Evolutionary conservation across 1,284 basidiomycete species (phyloP).

Genomic region (Sanghuangporus weigelae): DNA sequence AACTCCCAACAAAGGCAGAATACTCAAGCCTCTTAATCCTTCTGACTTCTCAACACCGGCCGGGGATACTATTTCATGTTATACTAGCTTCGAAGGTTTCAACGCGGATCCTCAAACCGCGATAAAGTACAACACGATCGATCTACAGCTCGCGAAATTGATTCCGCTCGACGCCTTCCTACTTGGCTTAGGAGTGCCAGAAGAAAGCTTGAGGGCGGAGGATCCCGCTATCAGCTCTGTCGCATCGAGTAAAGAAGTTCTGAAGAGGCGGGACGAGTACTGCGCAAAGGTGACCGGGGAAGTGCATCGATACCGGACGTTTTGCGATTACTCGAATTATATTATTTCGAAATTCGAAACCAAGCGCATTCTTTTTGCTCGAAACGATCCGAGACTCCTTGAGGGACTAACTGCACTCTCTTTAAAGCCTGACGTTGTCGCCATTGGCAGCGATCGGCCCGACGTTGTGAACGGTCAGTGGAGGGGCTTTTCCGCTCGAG

Average conservation of each 20-base stretch:
- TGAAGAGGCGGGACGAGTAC: background rate
- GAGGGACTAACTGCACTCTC: background rate
- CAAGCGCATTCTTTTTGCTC: background rate
- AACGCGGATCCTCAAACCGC: too few species aligned
- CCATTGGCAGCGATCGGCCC: background rate
- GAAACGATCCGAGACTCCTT: background rate
- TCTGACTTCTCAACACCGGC: too few species aligned
- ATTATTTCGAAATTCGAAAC: background rate
- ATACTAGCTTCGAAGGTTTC: too few species aligned
- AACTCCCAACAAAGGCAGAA: too few species aligned
- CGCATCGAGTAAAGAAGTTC: background rate
- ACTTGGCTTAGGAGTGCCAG: background rate
- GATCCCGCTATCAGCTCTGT: background rate
- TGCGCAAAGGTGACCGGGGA: background rate
- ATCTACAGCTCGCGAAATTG: background rate
- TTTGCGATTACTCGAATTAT: background rate
- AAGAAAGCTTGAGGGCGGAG: background rate
- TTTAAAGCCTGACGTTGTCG: background rate
- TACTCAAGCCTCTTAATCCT: too few species aligned
- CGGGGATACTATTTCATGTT: too few species aligned
- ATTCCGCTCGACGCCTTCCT: background rate
- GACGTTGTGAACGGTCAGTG: background rate
- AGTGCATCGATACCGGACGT: background rate
- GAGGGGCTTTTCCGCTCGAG: background rate
- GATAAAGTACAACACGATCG: too few species aligned